Evolutionary conservation across 345 rosid genomes (phyloP).

Genomic region (Euphorbia pulcherrima): DNA sequence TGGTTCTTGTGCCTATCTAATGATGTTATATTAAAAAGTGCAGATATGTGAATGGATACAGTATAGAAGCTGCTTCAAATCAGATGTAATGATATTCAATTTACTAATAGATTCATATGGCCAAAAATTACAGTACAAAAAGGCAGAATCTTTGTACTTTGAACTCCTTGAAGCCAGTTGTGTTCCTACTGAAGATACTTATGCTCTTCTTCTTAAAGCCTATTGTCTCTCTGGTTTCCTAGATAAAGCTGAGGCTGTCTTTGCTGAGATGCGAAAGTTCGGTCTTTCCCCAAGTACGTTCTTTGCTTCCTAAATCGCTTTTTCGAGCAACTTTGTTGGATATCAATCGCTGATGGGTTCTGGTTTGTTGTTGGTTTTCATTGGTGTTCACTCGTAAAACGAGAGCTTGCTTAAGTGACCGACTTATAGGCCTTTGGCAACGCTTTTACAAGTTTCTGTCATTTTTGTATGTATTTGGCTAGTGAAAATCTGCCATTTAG

Average conservation of each 20-base stretch:
- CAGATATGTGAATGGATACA: conserved; percentile 88
- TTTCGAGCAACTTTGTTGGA: no score
- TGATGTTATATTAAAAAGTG: conserved; percentile 10
- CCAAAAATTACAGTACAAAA: conserved; percentile 50
- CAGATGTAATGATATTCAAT: conserved; percentile 84
- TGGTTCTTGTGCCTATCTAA: no score
- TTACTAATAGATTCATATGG: conserved; percentile 89
- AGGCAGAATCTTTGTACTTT: conserved; percentile 65
- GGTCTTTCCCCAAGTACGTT: conserved; percentile 74
- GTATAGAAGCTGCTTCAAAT: conserved; percentile 70
- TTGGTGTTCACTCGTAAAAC: no score
- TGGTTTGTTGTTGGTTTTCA: no score
- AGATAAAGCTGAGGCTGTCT: conserved; percentile 69
- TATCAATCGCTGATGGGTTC: no score
- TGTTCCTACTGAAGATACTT: conserved; percentile 84
- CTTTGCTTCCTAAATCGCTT: no score
- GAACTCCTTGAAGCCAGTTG: conserved; percentile 73
- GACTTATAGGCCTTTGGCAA: no score
- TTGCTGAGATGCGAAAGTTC: conserved; percentile 69
- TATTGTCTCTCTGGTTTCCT: conserved; percentile 57
- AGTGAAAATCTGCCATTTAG: no score
- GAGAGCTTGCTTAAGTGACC: no score
- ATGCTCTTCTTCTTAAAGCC: conserved; percentile 76
- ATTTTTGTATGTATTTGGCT: no score
- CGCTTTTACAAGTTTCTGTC: no score